Evolutionary conservation across 176 grass and related monocot genomes (phyloP).

Genomic region (Eleusine coracana): DNA sequence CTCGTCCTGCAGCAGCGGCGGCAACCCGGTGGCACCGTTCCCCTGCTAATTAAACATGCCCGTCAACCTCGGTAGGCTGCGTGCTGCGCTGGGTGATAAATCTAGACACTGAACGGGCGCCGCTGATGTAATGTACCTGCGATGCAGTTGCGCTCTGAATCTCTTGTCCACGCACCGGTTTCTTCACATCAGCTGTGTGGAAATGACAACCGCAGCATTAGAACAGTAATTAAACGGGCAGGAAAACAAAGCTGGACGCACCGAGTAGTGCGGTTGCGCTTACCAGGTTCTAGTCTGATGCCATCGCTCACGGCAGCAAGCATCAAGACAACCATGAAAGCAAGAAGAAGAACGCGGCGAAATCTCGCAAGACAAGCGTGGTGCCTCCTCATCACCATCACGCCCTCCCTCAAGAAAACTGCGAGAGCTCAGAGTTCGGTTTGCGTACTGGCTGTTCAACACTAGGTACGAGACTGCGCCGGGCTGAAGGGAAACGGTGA

Average conservation of each 20-base stretch:
- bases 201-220: not conserved
- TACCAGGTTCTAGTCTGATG: constrained; percentile 55
- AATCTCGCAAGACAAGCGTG: not conserved
- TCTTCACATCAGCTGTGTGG: not conserved
- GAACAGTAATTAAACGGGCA: not conserved
- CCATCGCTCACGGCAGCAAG: constrained; percentile 38
- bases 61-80: too few relatives aligned
- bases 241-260: not conserved
- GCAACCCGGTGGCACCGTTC: too few relatives aligned
- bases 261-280: not conserved
- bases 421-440: not conserved
- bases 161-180: not conserved
- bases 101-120: too few relatives aligned
- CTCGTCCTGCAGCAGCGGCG: constrained; percentile 34
- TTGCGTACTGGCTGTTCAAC: not conserved
- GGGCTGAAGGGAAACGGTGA: not conserved
- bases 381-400: constrained; percentile 35
- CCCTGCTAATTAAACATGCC: too few relatives aligned
- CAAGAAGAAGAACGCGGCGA: constrained; percentile 4
- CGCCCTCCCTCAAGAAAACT: not conserved
- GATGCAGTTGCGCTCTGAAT: not conserved
- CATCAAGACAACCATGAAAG: constrained; percentile 20
- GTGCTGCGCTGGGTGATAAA: too few relatives aligned
- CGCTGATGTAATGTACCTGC: not conserved
- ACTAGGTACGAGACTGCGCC: not conserved